Percentiles rank a stretch among this genome's conserved stretches.
Evolutionary conservation across 164 flowering plant species (phyloP).

Genomic region (Santalum album): DNA sequence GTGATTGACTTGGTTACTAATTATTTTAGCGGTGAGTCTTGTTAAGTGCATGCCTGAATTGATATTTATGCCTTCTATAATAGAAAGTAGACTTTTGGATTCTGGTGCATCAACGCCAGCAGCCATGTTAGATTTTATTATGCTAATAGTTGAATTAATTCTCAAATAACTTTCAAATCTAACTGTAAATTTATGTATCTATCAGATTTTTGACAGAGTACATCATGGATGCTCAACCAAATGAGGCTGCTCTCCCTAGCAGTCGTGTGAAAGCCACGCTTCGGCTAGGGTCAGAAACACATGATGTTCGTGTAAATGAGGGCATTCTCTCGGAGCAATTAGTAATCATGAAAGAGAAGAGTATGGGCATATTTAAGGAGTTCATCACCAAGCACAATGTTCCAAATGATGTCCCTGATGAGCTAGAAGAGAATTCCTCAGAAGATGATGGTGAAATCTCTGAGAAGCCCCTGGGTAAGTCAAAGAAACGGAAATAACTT

Average conservation of each 20-base stretch:
- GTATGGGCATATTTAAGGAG: neutral
- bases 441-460: neutral
- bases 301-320: neutral
- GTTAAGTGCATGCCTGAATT: no score
- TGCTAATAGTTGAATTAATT: no score
- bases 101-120: no score
- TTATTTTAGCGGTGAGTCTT: no score
- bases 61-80: no score
- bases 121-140: no score
- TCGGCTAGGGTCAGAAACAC: neutral
- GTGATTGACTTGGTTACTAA: no score
- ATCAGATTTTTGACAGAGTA: no score
- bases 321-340: neutral
- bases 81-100: no score
- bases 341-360: neutral
- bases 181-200: no score
- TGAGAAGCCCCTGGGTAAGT: neutral
- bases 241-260: neutral
- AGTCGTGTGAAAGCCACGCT: neutral
- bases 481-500: neutral
- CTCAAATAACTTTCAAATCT: no score
- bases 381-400: neutral
- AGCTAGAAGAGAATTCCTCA: neutral
- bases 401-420: neutral
- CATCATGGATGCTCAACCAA: neutral